phyloP scores from a whole-genome alignment of 148 eudicot genomes.

The Vaccinium macrocarpon region DNA sequence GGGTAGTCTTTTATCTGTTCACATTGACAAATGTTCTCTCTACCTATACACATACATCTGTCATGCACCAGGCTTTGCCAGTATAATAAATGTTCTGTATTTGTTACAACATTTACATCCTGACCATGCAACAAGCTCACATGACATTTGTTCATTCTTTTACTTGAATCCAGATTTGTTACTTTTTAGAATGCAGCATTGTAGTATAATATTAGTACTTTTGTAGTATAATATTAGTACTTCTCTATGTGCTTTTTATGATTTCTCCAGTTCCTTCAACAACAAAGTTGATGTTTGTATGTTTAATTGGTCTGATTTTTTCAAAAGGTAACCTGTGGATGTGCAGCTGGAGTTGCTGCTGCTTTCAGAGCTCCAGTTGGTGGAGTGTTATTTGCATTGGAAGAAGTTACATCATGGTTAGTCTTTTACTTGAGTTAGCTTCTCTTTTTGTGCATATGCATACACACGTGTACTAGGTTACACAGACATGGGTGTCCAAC shows the following conservation, averaged over 20 bases:
- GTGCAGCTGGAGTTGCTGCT: conserved; percentile 99
- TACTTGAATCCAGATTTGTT: background rate
- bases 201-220: background rate
- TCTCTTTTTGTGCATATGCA: background rate
- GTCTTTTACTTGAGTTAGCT: conserved; percentile 11
- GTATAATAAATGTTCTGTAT: background rate
- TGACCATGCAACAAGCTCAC: background rate
- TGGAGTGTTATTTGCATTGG: conserved; percentile 94
- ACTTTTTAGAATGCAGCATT: background rate
- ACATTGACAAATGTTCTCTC: background rate
- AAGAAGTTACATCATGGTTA: conserved; percentile 99
- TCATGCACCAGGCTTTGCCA: background rate
- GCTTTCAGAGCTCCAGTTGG: conserved; percentile 99
- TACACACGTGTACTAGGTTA: background rate
- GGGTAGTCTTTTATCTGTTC: background rate
- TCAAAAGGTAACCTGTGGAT: conserved; percentile 99
- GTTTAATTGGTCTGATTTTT: conserved; percentile 40
- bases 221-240: background rate
- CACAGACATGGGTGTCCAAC: background rate
- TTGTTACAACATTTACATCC: background rate
- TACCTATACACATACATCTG: background rate
- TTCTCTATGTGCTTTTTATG: background rate
- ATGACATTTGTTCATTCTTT: background rate
- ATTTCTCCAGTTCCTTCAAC: conserved; percentile 8
- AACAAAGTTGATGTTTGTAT: conserved; percentile 24